phyloP scores from a whole-genome alignment of 2,329 filamentous ascomycete genomes.

The Corniculantispora saksenae region DNA sequence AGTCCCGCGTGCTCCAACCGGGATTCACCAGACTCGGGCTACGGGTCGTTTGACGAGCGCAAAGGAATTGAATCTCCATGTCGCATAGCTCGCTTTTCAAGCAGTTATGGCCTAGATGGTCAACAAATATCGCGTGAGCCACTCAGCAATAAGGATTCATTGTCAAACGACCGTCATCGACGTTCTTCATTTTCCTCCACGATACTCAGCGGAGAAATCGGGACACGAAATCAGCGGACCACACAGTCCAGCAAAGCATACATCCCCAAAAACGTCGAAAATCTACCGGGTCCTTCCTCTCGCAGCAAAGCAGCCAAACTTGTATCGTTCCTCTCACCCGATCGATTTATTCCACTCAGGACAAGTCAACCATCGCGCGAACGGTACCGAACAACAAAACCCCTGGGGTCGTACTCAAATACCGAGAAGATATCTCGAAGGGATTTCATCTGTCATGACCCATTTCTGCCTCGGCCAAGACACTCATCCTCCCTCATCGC shows the following conservation, averaged over 20 bases:
- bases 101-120: slow-evolving; percentile 7
- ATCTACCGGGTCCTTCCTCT: background rate
- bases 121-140: slow-evolving; percentile 5
- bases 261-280: background rate
- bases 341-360: slow-evolving; percentile 54
- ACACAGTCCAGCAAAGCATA: background rate
- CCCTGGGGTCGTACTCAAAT: slow-evolving; percentile 41
- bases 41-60: slow-evolving; percentile 30
- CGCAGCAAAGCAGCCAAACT: background rate
- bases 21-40: slow-evolving; percentile 30
- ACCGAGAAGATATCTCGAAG: slow-evolving; percentile 48
- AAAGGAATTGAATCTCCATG: slow-evolving; percentile 9
- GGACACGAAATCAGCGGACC: background rate
- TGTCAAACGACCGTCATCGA: background rate
- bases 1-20: background rate
- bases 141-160: background rate
- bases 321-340: slow-evolving; percentile 33
- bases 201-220: background rate
- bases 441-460: slow-evolving; percentile 41
- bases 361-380: slow-evolving; percentile 40
- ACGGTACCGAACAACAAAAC: slow-evolving; percentile 48
- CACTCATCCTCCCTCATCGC: background rate
- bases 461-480: slow-evolving; percentile 36
- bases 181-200: background rate
- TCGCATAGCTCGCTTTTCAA: background rate